phyloP scores from a whole-genome alignment of 345 rosid species.

The Firmiana major region DNA sequence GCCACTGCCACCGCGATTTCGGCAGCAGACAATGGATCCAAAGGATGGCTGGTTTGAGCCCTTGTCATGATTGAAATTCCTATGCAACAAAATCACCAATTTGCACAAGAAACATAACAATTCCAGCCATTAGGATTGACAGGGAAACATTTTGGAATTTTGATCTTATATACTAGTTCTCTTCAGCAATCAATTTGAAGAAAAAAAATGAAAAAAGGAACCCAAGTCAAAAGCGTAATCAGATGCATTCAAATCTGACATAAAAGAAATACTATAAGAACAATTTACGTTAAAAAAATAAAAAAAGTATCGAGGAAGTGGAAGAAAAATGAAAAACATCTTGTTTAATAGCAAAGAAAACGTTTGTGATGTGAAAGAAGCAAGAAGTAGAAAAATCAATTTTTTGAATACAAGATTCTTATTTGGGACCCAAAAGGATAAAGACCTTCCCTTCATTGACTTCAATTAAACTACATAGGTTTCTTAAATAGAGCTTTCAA shows the following conservation, averaged over 20 bases:
- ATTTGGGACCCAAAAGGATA: constrained; percentile 24
- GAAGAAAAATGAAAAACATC: background rate
- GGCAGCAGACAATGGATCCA: constrained; percentile 77
- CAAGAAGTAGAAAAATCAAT: background rate
- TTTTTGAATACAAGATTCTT: background rate
- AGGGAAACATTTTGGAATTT: background rate
- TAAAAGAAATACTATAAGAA: background rate
- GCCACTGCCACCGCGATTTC: constrained; percentile 78
- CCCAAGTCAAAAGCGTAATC: background rate
- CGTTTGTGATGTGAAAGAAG: background rate
- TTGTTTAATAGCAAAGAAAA: background rate
- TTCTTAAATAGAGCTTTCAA: background rate
- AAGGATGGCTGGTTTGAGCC: constrained; percentile 69
- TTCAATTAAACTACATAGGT: constrained; percentile 7
- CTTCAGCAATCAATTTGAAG: background rate
- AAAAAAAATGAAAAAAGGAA: background rate
- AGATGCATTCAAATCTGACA: background rate
- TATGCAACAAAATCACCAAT: constrained; percentile 22
- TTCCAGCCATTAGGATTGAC: background rate
- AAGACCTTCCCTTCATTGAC: constrained; percentile 23
- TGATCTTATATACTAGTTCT: background rate
- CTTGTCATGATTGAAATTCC: constrained; percentile 50
- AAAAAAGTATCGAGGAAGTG: background rate
- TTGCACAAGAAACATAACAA: background rate
- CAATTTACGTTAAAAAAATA: background rate